Evolutionary conservation across 352 stramenopile genomes (phyloP), one percentile per base, ranked within the genome.

Genomic region (Globisporangium okanoganense): DNA sequence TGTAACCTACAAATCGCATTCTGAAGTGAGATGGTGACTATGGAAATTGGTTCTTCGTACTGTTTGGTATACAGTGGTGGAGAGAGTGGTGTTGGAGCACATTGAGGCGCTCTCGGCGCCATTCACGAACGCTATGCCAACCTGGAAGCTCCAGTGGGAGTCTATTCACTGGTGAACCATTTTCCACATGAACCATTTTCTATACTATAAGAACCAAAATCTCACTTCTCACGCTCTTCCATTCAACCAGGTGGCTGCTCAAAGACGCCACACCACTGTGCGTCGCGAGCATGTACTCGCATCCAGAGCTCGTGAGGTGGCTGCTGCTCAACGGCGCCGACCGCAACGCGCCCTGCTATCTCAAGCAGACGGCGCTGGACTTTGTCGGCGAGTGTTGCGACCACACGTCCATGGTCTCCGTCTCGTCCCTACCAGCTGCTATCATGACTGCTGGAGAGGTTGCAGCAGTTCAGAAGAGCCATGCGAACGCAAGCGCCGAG

Each of bases 61-160:
- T 55, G 14, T 18, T 49, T 24, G 49, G 10, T 61, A 5, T 4
- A 10, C 8, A 64, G 79, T 75, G 38, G 66, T 78, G 31, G 45
- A 75, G 41, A 62, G 50, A 3, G 60, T 71, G 10, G 16, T 87
- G 18, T 56, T 77, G 22, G 65, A 60, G 22, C 79, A 85, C 36
- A 79, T 87, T 18, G 75, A 87, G 4, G 62, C 70, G 36, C 58
- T 89, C 22, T 87, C 75, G 12, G 60, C 67, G 20, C 67, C 79
- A 4, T 89, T 92, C 56, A 83, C 75, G 16, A 72, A 72, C 58
- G 40, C 56, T 2, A 84, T 89, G 76, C 76, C 76, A 10, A 24
- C 65, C 20, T 86, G 75, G 74, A 73, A 82, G 48, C 67, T 90
- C 43, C 72, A 90, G 51, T 88, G 78, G 73, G 82, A 91, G 62